phyloP scores from a whole-genome alignment of 2,329 filamentous ascomycete genomes.

The Sporothrix phasma region DNA sequence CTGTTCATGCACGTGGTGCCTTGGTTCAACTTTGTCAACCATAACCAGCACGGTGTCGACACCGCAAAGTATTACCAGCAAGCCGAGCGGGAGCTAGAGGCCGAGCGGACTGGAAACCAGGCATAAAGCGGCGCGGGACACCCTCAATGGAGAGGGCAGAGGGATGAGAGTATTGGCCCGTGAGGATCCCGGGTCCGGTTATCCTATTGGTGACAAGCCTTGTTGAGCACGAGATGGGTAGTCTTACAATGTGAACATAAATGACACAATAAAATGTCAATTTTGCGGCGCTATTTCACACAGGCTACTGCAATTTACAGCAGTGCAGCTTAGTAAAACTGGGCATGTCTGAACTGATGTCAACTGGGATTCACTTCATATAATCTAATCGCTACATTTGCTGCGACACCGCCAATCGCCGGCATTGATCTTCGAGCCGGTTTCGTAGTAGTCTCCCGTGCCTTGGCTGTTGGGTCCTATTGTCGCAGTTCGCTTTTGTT shows the following conservation, averaged over 20 bases:
- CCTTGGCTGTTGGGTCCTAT: too few relatives aligned
- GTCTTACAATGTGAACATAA: neutral
- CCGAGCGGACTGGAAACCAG: constrained; percentile 39
- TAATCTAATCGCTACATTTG: too few relatives aligned
- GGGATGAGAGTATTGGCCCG: neutral
- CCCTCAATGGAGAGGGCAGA: neutral
- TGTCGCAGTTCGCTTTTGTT: too few relatives aligned
- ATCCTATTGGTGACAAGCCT: neutral
- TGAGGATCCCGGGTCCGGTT: neutral
- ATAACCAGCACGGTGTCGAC: constrained; percentile 89
- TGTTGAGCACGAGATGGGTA: neutral
- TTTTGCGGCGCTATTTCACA: too few relatives aligned
- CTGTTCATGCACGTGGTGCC: constrained; percentile 76
- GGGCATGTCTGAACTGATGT: too few relatives aligned
- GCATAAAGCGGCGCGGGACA: neutral
- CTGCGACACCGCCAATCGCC: too few relatives aligned
- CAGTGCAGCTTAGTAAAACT: too few relatives aligned
- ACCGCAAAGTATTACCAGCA: constrained; percentile 98
- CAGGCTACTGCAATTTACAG: too few relatives aligned
- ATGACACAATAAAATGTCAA: neutral
- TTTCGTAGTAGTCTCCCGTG: too few relatives aligned
- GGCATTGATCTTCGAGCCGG: too few relatives aligned
- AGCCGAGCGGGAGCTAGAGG: constrained; percentile 86
- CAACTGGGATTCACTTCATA: too few relatives aligned
- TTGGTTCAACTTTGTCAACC: constrained; percentile 99